Evolutionary conservation across 2,329 filamentous ascomycete species (phyloP), one percentile per base, ranked within the genome.

Genomic region (Blumeria graminis): DNA sequence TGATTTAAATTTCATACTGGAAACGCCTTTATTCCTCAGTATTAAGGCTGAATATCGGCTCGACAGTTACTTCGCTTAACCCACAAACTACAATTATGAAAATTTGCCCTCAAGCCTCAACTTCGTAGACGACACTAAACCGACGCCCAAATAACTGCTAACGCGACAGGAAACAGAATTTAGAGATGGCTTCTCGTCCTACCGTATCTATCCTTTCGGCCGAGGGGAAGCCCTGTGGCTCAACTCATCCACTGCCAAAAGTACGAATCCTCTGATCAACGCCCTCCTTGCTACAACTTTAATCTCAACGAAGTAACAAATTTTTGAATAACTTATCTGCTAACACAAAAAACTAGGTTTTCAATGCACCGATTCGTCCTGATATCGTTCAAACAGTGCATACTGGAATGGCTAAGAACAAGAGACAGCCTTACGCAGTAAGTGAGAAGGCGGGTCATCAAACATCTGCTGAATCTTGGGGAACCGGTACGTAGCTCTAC

Each of bases 401-500:
- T 84, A 94, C 87, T 69, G 92, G 92, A 70, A 93, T 98, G 80
- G 90, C 90, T 72, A 98, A 98, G 87, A 98, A 98, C 84, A 95
- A 94, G 84, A 85, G 92, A 73, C 92, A 98, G 77, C 89, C 92
- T 67, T 98, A 98, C 75, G 82, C 92, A 70, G 92, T 98, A 80
- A 94, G 88, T 84, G 90, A 96, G 85, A 98, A 98, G 86, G 92
- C 92, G 71, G 92, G 92, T 78, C 92, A 98, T 78, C 92, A 98
- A 80, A 98, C 92, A 72, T 94, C 87, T 75, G 92, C 92, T 71
- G 92, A 98, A 81, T 98, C 93, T 66, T 98, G 92, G 92, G 90
- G 90, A 83, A 96, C 90, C 77, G 90, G 87, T 93, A 73, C 75
- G 84, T 84, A 63, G 14, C n/a, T 39, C n/a, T 5, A 39, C n/a